Conservation (phyloP, 768 basidiomycete species). For the Phylloporus arenicola region DNA sequence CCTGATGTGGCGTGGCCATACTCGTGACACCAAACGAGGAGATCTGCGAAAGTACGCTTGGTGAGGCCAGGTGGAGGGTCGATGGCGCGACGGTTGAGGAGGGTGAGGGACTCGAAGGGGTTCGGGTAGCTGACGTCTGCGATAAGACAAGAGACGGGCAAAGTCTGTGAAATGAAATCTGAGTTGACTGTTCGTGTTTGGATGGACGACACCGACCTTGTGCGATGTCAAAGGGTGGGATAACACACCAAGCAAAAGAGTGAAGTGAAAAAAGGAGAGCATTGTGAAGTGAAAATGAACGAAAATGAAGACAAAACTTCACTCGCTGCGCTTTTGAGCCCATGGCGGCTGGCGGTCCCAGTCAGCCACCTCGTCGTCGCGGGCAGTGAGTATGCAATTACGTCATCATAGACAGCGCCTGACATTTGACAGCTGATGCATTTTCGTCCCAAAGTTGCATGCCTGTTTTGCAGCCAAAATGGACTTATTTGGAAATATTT, state of each 20-base stretch:
- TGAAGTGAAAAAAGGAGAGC: constrained; percentile 17
- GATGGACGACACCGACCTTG: constrained; percentile 1
- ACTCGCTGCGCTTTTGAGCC: too few relatives aligned
- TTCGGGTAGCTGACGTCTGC: constrained; percentile 24
- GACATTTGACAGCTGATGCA: constrained; percentile 1
- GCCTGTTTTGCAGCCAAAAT: background rate
- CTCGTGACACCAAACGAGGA: constrained; percentile 27
- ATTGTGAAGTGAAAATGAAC: constrained; percentile 20
- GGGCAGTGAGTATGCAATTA: constrained; percentile 21
- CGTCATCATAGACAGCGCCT: constrained; percentile 5
- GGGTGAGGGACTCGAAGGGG: constrained; percentile 17
- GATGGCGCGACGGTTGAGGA: constrained; percentile 20
- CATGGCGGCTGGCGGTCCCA: too few relatives aligned
- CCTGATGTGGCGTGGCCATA: constrained; percentile 6
- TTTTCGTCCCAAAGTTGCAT: constrained; percentile 16
- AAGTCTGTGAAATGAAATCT: constrained; percentile 7
- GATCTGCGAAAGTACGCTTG: constrained; percentile 19
- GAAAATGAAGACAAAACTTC: background rate
- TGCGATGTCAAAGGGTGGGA: constrained; percentile 16
- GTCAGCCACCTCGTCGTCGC: constrained; percentile 14
- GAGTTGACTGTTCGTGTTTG: background rate
- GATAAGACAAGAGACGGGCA: constrained; percentile 20
- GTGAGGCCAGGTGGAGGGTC: constrained; percentile 22
- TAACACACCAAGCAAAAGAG: constrained; percentile 16
- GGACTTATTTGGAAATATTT: constrained; percentile 11